Evolutionary conservation across 306 rosid species (phyloP), one percentile per base, ranked within the genome.

Genomic region (Castanopsis chinensis): DNA sequence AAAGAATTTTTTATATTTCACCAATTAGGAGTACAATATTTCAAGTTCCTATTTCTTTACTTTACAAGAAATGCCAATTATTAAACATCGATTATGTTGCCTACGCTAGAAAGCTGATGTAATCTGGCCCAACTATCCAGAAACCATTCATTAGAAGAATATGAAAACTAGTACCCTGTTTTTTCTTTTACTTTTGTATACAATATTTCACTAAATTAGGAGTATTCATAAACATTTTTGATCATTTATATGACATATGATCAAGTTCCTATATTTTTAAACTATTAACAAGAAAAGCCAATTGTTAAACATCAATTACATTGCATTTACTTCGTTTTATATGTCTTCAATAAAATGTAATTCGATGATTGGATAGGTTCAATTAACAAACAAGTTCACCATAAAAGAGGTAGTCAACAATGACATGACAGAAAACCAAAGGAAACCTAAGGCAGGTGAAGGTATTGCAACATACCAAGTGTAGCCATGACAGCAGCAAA

Each of bases 401-500:
- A 67, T 18, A n/a, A 18, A n/a, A 6, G 17, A 18, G 15, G 23
- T 1, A 35, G 10, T 35, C 21, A 35, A 35, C 28, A 19, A 1
- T 67, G 51, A 67, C 37, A 45, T 32, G 72, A 67, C n/a, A 67
- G 21, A 27, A 69, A 53, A 52, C 11, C 49, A 58, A 32, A 43
- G n/a, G 17, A 80, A 5, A 33, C n/a, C n/a, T 33, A n/a, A 11
- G 49, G 30, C 17, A 45, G 63, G 12, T 72, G 33, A 73, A 80
- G 76, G 55, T 70, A 23, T 49, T 52, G 81, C 79, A 63, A 74
- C 76, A 68, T 79, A 90, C 94, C 99, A 23, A 95, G 92, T 30
- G 99, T 95, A 63, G 99, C 99, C 99, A 95, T 95, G 81, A 93
- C 3, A 71, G 97, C 98, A 13, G 99, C 98, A 83, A 95, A 93